phyloP scores from a whole-genome alignment of 2,329 filamentous ascomycete genomes.

The Chaetoscypha palmicola region DNA sequence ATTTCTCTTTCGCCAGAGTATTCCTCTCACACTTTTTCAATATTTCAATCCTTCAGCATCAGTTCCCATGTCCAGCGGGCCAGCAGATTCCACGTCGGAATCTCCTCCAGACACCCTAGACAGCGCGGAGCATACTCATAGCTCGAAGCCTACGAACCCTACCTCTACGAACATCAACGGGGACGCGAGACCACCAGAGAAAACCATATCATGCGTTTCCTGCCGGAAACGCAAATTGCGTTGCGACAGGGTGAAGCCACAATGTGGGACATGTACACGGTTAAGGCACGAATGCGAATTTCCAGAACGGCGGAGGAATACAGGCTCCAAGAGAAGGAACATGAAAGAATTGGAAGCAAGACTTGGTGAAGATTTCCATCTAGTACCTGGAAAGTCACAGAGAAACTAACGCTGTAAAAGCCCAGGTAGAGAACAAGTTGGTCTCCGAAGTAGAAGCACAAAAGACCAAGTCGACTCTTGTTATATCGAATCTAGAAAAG shows the following conservation, averaged over 20 bases:
- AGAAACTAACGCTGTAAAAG: constrained; percentile 49
- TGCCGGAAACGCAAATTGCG: constrained; percentile 80
- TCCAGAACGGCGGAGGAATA: constrained; percentile 82
- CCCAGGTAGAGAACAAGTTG: constrained; percentile 74
- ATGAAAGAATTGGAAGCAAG: constrained; percentile 86
- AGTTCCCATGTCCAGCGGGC: background rate
- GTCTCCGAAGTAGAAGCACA: constrained; percentile 33
- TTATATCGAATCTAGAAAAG: constrained; percentile 5
- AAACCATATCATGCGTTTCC: constrained; percentile 73
- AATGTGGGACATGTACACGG: constrained; percentile 72
- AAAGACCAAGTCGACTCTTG: constrained; percentile 6
- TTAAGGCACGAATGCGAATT: constrained; percentile 75
- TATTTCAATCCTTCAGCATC: too few species aligned
- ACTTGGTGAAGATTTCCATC: constrained; percentile 54
- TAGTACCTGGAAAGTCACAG: background rate
- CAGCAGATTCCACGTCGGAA: background rate
- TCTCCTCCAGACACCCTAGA: background rate
- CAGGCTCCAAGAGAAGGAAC: constrained; percentile 79
- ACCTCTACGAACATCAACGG: background rate
- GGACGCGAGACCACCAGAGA: constrained; percentile 18
- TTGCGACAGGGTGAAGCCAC: constrained; percentile 75
- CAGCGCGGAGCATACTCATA: background rate
- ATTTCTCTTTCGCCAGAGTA: too few species aligned
- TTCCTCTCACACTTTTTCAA: too few species aligned
- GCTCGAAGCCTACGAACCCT: background rate